phyloP scores from a whole-genome alignment of 2,329 filamentous ascomycete genomes.

The Fusarium sp. region DNA sequence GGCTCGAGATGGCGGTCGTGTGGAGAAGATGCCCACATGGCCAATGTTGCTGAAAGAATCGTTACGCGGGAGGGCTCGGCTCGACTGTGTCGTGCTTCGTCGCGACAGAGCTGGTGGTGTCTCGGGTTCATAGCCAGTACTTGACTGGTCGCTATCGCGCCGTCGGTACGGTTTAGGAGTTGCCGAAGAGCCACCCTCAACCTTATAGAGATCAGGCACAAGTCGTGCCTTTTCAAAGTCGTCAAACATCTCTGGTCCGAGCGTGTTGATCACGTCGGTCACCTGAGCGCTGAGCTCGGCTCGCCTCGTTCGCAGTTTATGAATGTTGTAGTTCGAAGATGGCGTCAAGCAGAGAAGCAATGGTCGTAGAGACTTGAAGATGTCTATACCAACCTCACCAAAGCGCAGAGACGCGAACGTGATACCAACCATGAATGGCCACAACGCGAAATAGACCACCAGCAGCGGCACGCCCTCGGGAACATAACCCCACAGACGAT shows the following conservation, averaged over 20 bases:
- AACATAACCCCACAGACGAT: constrained; percentile 85
- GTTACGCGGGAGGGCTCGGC: constrained; percentile 78
- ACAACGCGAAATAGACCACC: constrained; percentile 79
- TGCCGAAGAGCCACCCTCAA: constrained; percentile 50
- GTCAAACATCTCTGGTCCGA: constrained; percentile 96
- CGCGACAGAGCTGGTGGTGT: constrained; percentile 58
- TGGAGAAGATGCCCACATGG: constrained; percentile 89
- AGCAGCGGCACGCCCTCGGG: constrained; percentile 85
- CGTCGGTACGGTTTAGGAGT: constrained; percentile 50
- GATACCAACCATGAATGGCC: constrained; percentile 85
- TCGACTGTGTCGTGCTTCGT: constrained; percentile 67
- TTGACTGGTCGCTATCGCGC: constrained; percentile 65
- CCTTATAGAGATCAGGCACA: constrained; percentile 67
- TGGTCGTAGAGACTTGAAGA: constrained; percentile 92
- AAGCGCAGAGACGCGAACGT: constrained; percentile 95
- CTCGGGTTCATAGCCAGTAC: constrained; percentile 54
- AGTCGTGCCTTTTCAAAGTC: constrained; percentile 88
- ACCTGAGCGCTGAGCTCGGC: constrained; percentile 83
- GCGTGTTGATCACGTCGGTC: constrained; percentile 91
- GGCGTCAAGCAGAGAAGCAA: constrained; percentile 88
- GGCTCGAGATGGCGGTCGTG: constrained; percentile 84
- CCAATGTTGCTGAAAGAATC: constrained; percentile 95
- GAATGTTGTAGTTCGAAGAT: constrained; percentile 84
- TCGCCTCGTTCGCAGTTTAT: constrained; percentile 79
- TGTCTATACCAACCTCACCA: constrained; percentile 99